These are phyloP conservation scores for Phaseolus lunatus DNA, from an alignment of 306 rosid genomes.

Conservation along the genomic window DNA sequence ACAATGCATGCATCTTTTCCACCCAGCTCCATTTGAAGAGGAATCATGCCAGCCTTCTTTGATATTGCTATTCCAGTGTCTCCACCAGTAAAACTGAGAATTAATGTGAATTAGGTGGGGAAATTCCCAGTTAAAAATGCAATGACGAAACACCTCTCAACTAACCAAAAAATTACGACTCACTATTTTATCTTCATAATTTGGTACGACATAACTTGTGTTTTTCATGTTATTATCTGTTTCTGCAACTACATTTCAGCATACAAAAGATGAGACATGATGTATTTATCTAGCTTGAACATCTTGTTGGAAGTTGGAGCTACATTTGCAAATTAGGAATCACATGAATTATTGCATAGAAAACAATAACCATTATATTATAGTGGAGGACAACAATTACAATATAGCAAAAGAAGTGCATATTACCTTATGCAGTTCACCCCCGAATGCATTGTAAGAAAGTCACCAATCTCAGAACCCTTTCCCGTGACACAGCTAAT, in stretches of 20 bases:
- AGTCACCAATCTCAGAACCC: constrained; percentile 90
- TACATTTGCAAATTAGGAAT: constrained; percentile 10
- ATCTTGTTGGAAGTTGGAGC: constrained; percentile 14
- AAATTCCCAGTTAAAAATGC: constrained; percentile 2
- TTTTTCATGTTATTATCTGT: constrained; percentile 12
- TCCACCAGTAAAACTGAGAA: constrained; percentile 85
- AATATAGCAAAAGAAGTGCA: constrained; percentile 22
- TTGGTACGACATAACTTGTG: background rate
- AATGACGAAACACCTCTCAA: background rate
- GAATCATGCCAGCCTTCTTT: constrained; percentile 87
- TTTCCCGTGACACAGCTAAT: constrained; percentile 84
- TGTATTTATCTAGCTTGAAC: constrained; percentile 6
- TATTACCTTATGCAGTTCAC: constrained; percentile 79
- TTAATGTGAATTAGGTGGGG: constrained; percentile 26
- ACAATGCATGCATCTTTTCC: constrained; percentile 98
- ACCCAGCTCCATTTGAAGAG: constrained; percentile 93
- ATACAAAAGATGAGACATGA: background rate
- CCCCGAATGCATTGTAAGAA: constrained; percentile 91
- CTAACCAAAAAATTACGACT: background rate
- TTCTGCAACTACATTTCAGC: background rate
- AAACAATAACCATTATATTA: background rate
- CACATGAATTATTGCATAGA: background rate
- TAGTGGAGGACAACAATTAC: background rate
- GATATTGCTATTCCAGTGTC: constrained; percentile 88
- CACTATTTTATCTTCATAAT: background rate